Evolutionary conservation across 1,284 basidiomycete species (phyloP).

Genomic region (Stygiomarasmius scandens): DNA sequence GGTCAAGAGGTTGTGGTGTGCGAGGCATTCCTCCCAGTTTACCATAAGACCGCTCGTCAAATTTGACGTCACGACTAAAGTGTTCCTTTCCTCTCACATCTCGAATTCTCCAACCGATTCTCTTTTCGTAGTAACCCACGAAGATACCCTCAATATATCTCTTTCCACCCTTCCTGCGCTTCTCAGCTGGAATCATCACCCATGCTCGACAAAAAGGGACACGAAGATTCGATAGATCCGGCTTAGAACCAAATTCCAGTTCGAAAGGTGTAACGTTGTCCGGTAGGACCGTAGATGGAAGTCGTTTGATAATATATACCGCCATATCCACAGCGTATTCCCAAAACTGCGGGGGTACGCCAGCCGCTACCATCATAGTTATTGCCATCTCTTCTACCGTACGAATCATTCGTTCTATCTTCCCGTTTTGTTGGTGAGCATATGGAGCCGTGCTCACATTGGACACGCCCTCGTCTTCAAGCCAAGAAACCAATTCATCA

Average conservation of each 20-base stretch:
- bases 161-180: constrained; percentile 22
- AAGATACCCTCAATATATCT: constrained; percentile 5
- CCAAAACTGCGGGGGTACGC: constrained; percentile 25
- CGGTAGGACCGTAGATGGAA: too few relatives aligned
- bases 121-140: constrained; percentile 12
- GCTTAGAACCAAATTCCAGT: constrained; percentile 23
- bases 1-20: not conserved
- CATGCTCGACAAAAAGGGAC: constrained; percentile 30
- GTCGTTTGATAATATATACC: constrained; percentile 22
- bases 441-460: constrained; percentile 19
- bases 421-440: too few relatives aligned
- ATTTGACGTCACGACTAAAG: constrained; percentile 5
- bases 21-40: not conserved
- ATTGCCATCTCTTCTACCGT: too few relatives aligned
- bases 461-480: not conserved
- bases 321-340: constrained; percentile 23
- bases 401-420: too few relatives aligned
- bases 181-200: constrained; percentile 21
- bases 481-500: not conserved
- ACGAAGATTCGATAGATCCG: constrained; percentile 27
- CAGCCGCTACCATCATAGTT: constrained; percentile 25
- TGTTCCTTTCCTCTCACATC: constrained; percentile 5
- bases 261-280: constrained; percentile 30
- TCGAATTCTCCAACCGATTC: constrained; percentile 6
- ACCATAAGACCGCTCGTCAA: constrained; percentile 7